Evolutionary conservation across 495 filamentous ascomycete genomes (phyloP), one percentile per base, ranked within the genome.

Genomic region (Lasiosphaeria miniovina): DNA sequence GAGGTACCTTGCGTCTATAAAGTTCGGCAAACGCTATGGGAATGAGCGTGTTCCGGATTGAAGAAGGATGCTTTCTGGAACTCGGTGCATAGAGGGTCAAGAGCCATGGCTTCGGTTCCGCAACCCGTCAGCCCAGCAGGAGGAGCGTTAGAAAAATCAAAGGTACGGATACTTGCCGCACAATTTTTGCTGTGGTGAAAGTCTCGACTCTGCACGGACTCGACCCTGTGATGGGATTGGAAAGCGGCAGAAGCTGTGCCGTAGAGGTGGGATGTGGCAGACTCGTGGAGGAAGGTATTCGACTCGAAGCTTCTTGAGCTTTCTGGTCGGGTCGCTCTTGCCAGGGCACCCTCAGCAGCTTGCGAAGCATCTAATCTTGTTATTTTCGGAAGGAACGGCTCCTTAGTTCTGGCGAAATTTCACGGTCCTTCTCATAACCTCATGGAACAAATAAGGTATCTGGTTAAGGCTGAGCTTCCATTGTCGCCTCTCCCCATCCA

Each of bases 231-330:
- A n/a, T 46, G 12, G 43, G 51, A 53, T 53, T 33, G 50, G 51
- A 40, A 34, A 40, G 50, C 58, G 52, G 58, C 48, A 52, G 46
- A 55, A 55, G 58, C 58, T 33, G 52, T 50, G 52, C 56, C 49
- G 56, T 32, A 41, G 35, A n/a, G 43, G 12, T 5, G 11, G 15
- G 11, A 46, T n/a, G 12, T n/a, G 12, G 11, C 15, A 5, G 8
- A 14, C 24, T 24, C 24, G 24, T 24, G 43, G 12, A 46, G 43
- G 43, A 46, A 46, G 43, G 11, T 46, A 46, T 46, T 46, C 43
- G 43, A n/a, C 12, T n/a, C 15, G 12, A n/a, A n/a, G 43, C 43
- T 46, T 5, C 24, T 24, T 24, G 24, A 24, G 24, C 24, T 24
- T 2, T 24, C 24, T 24, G 24, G 24, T 24, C 24, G 2, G 24